These are phyloP conservation scores for Lepidium campestre DNA, from an alignment of 441 rosid genomes.

Conservation along the genomic window DNA sequence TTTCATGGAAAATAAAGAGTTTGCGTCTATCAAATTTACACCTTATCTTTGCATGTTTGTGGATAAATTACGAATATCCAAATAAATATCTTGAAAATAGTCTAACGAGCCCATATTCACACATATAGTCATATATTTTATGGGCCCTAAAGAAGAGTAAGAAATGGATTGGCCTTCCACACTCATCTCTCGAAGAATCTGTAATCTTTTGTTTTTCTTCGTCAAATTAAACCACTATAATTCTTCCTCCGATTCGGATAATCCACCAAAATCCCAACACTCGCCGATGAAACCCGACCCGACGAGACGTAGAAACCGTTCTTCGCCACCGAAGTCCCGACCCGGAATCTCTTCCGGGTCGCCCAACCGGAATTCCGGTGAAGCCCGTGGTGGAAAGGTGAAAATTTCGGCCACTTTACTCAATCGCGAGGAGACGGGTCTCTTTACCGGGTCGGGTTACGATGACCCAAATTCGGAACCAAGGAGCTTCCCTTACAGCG, in stretches of 20 bases:
- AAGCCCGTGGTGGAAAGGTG: slow-evolving; percentile 29
- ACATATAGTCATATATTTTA: neutral
- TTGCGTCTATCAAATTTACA: neutral
- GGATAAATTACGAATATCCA: neutral
- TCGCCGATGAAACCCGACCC: slow-evolving; percentile 29
- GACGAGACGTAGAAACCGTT: slow-evolving; percentile 26
- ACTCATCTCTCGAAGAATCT: slow-evolving; percentile 22
- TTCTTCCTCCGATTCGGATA: neutral
- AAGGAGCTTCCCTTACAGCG: slow-evolving; percentile 70
- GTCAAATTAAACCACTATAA: slow-evolving; percentile 7
- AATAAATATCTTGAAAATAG: neutral
- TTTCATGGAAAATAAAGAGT: too few relatives aligned
- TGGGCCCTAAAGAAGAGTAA: slow-evolving; percentile 19
- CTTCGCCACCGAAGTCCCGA: slow-evolving; percentile 36
- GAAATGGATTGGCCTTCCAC: slow-evolving; percentile 25
- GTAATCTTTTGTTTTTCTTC: slow-evolving; percentile 24
- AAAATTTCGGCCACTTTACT: slow-evolving; percentile 40
- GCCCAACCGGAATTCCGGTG: neutral
- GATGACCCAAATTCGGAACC: slow-evolving; percentile 46
- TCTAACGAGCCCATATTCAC: neutral
- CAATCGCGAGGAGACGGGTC: slow-evolving; percentile 44
- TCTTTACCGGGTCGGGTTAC: slow-evolving; percentile 26
- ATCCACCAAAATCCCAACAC: neutral
- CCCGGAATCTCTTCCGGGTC: neutral
- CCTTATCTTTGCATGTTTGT: neutral